Evolutionary conservation across 2,329 filamentous ascomycete species (phyloP).

Genomic region (Clonostachys rhizophaga): DNA sequence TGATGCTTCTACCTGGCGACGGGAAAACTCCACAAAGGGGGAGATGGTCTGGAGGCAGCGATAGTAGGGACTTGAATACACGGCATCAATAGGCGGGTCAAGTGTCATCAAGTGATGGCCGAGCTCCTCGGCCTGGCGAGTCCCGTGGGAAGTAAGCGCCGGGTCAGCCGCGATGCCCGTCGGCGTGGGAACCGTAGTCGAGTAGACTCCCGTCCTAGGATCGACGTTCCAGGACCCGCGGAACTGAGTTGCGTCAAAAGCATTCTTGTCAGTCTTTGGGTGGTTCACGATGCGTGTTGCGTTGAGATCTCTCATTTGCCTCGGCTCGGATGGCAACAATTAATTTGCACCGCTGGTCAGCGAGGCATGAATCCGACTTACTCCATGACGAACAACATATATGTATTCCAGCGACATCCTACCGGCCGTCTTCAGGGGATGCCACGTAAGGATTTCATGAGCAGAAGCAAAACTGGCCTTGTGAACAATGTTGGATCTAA

Average conservation of each 20-base stretch:
- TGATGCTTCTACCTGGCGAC: slow-evolving; percentile 8
- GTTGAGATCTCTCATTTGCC: not conserved
- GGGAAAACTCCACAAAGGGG: slow-evolving; percentile 54
- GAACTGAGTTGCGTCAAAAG: slow-evolving; percentile 53
- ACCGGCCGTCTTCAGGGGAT: not conserved
- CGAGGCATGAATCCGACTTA: slow-evolving; percentile 36
- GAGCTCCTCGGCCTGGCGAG: slow-evolving; percentile 77
- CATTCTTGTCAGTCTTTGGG: not conserved
- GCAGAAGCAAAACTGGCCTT: not conserved
- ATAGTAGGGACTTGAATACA: slow-evolving; percentile 87
- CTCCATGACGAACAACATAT: slow-evolving; percentile 71
- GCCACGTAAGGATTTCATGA: not conserved
- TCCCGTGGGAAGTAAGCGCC: slow-evolving; percentile 80
- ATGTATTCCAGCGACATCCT: slow-evolving; percentile 65
- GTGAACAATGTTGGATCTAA: not conserved
- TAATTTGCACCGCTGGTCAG: slow-evolving; percentile 1
- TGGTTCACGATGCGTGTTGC: not conserved
- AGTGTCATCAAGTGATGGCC: slow-evolving; percentile 58
- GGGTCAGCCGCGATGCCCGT: slow-evolving; percentile 88
- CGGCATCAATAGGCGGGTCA: slow-evolving; percentile 63
- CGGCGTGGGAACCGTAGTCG: slow-evolving; percentile 67
- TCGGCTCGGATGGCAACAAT: not conserved
- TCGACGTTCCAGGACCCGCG: slow-evolving; percentile 88
- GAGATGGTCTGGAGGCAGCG: slow-evolving; percentile 80
- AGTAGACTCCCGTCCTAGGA: slow-evolving; percentile 73